These are phyloP conservation scores for Fusarium multiceps DNA, from an alignment of 2,329 filamentous ascomycete species.

Conservation along the genomic window DNA sequence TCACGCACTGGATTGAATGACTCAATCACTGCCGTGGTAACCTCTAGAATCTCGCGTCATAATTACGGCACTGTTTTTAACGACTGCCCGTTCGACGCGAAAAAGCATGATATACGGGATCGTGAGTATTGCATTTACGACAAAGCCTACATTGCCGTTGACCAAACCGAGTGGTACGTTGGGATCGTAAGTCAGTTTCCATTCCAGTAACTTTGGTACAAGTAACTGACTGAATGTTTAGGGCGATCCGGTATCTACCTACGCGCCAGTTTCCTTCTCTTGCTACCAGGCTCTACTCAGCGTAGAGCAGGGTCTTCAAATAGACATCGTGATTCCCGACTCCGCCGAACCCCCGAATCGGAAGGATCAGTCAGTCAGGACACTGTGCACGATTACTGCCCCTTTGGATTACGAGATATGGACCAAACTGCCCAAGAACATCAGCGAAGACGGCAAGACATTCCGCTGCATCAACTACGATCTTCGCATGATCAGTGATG, in stretches of 20 bases:
- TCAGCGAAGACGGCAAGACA: conserved; percentile 21
- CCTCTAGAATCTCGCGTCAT: conserved; percentile 46
- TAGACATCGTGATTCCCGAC: conserved; percentile 26
- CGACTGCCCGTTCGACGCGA: conserved; percentile 20
- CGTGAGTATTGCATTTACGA: conserved; percentile 30
- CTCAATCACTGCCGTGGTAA: conserved; percentile 31
- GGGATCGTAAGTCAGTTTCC: conserved; percentile 24
- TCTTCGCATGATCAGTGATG: conserved; percentile 42
- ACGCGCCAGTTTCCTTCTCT: neutral
- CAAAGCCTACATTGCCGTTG: conserved; percentile 23
- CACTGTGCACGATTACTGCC: conserved; percentile 34
- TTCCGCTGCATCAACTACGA: conserved; percentile 35
- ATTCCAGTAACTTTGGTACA: neutral
- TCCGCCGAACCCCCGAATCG: conserved; percentile 17
- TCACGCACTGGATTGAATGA: neutral
- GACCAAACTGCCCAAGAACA: conserved; percentile 22
- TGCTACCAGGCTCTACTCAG: conserved; percentile 27
- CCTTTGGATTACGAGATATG: conserved; percentile 26
- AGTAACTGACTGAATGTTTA: neutral
- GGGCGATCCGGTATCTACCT: conserved; percentile 31
- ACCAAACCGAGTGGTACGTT: conserved; percentile 50
- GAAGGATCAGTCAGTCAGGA: conserved; percentile 12
- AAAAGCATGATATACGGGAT: conserved; percentile 35
- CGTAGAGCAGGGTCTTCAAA: neutral
- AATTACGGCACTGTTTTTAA: conserved; percentile 45